These are phyloP conservation scores for Colletotrichum tabaci DNA, from an alignment of 2,329 filamentous ascomycete genomes.

Conservation along the genomic window DNA sequence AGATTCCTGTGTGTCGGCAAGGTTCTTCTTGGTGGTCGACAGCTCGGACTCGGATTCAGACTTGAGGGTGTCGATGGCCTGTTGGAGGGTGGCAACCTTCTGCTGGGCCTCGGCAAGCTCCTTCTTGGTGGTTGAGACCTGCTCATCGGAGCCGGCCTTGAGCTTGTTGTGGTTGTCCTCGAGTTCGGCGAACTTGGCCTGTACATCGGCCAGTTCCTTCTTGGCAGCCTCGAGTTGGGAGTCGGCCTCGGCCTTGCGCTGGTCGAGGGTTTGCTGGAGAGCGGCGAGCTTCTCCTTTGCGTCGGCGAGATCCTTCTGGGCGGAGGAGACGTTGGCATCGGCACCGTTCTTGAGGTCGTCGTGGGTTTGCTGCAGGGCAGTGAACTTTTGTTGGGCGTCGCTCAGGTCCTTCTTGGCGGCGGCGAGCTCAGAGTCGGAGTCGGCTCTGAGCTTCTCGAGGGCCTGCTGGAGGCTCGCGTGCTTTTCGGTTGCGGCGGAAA, in stretches of 20 bases:
- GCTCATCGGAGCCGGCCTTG: conserved; percentile 52
- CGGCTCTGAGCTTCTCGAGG: conserved; percentile 47
- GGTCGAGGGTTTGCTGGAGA: conserved; percentile 49
- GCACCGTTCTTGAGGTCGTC: conserved; percentile 51
- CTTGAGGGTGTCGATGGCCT: conserved; percentile 44
- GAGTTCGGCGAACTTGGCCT: conserved; percentile 49
- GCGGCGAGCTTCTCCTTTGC: conserved; percentile 48
- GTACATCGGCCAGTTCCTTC: conserved; percentile 42
- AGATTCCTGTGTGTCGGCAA: conserved; percentile 44
- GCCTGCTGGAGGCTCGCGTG: conserved; percentile 42
- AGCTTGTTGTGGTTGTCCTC: conserved; percentile 48
- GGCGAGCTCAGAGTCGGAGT: conserved; percentile 49
- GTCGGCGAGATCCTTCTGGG: conserved; percentile 50
- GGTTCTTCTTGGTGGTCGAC: conserved; percentile 49
- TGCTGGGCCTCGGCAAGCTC: conserved; percentile 48
- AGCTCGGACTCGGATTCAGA: conserved; percentile 49
- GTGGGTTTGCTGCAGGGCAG: conserved; percentile 45
- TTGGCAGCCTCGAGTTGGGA: conserved; percentile 50
- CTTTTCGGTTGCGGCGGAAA: conserved; percentile 44
- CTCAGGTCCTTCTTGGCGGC: conserved; percentile 51
- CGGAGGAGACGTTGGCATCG: conserved; percentile 47
- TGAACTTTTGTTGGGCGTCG: conserved; percentile 51
- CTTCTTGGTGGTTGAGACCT: conserved; percentile 50
- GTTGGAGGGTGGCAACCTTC: conserved; percentile 45
- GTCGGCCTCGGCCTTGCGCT: conserved; percentile 51